Conservation (phyloP, 495 filamentous ascomycete genomes). For the Neurospora hispaniola region DNA sequence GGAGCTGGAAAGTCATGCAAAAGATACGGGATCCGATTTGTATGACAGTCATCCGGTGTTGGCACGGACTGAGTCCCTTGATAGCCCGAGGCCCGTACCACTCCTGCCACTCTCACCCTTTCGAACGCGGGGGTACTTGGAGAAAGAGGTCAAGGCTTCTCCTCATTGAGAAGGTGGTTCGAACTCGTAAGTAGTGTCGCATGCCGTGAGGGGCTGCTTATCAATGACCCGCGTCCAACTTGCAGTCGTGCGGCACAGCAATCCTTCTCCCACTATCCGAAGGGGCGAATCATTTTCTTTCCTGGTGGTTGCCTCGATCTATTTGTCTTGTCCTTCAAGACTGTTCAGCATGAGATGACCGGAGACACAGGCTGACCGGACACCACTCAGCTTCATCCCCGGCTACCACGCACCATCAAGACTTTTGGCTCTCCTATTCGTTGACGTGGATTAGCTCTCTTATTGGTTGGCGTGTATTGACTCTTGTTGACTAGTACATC, state of each 20-base stretch:
- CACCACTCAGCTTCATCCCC: neutral
- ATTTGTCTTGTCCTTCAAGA: neutral
- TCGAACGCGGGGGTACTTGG: neutral
- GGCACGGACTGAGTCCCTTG: neutral
- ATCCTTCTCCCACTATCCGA: neutral
- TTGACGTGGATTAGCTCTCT: neutral
- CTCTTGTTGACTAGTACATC: neutral
- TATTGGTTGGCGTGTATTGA: neutral
- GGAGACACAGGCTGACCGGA: neutral
- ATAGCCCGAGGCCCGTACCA: neutral
- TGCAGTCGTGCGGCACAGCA: neutral
- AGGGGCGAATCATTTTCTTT: neutral
- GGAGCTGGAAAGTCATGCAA: neutral
- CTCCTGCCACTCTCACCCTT: neutral
- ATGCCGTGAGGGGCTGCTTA: neutral
- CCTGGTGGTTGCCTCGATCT: neutral
- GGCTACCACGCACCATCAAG: neutral
- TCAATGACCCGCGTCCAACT: neutral
- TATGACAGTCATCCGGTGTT: neutral
- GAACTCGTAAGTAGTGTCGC: neutral
- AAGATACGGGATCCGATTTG: neutral
- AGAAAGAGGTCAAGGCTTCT: slow-evolving; percentile 2
- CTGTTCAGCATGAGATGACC: neutral
- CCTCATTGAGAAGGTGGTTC: neutral
- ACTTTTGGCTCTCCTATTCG: neutral